Evolutionary conservation across 345 rosid genomes (phyloP).

Genomic region (Geranium rotundifolium): DNA sequence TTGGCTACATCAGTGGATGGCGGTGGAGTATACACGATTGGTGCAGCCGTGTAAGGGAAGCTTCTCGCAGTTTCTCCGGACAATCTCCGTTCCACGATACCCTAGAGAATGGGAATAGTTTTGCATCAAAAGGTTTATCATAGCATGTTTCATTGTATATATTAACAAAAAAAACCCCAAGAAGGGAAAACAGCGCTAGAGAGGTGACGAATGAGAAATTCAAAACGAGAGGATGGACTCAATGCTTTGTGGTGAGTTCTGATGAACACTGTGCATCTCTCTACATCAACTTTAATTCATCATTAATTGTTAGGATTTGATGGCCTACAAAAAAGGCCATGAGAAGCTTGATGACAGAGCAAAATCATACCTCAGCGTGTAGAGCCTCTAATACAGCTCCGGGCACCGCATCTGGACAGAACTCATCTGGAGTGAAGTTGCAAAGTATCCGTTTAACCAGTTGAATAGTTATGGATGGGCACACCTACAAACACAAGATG

Average conservation of each 20-base stretch:
- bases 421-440: conserved; percentile 95
- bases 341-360: too few species aligned
- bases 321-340: too few species aligned
- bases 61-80: conserved; percentile 37
- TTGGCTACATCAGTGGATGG: conserved; percentile 43
- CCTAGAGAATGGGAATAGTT: conserved; percentile 22
- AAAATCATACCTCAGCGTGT: conserved; percentile 58
- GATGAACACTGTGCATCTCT: too few species aligned
- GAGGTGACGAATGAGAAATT: too few species aligned
- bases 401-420: conserved; percentile 86
- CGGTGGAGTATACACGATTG: conserved; percentile 52
- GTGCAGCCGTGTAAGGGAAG: conserved; percentile 68
- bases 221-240: too few species aligned
- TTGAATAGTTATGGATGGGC: conserved; percentile 64
- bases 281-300: too few species aligned
- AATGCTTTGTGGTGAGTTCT: too few species aligned
- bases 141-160: neutral
- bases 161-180: too few species aligned
- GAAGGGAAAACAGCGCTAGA: too few species aligned
- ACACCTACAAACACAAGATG: conserved; percentile 37
- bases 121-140: neutral
- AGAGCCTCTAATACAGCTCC: conserved; percentile 86
- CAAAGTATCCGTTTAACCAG: conserved; percentile 77
- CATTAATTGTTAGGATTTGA: too few species aligned
- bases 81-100: conserved; percentile 43